These are phyloP conservation scores for Gelatoporia subvermispora DNA, from an alignment of 768 basidiomycete genomes.

Conservation along the genomic window DNA sequence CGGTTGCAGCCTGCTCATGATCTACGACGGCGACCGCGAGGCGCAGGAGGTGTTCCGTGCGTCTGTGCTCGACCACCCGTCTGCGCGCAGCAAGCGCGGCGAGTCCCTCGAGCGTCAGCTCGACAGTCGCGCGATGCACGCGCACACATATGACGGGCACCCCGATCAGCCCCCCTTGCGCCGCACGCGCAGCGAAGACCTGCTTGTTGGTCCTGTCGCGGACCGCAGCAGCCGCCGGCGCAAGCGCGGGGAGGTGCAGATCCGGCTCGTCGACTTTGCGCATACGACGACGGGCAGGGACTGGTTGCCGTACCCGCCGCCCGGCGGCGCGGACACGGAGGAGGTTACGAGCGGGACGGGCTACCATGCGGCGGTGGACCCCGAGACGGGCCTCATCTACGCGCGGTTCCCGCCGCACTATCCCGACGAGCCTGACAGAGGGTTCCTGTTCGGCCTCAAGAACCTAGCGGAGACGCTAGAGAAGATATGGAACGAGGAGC, in stretches of 20 bases:
- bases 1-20: constrained; percentile 92
- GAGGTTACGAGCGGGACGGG: constrained; percentile 60
- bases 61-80: constrained; percentile 59
- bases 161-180: constrained; percentile 45
- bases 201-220: constrained; percentile 61
- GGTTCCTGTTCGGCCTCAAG: constrained; percentile 89
- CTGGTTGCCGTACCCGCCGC: constrained; percentile 65
- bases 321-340: constrained; percentile 35
- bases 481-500: constrained; percentile 85
- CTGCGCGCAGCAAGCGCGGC: constrained; percentile 64
- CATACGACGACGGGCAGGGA: constrained; percentile 96
- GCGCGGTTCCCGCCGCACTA: constrained; percentile 95
- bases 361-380: constrained; percentile 79
- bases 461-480: constrained; percentile 73
- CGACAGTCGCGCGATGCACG: constrained; percentile 33
- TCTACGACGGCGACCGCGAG: constrained; percentile 94
- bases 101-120: constrained; percentile 65
- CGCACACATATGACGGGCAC: too few species aligned
- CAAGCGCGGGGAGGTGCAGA: constrained; percentile 87
- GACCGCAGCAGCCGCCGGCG: constrained; percentile 62
- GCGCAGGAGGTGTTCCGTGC: constrained; percentile 71
- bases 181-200: constrained; percentile 76
- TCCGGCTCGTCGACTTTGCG: constrained; percentile 97
- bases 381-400: constrained; percentile 75
- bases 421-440: constrained; percentile 84